phyloP scores from a whole-genome alignment of 176 grass and related monocot genomes.

The Aegilops sharonensis region DNA sequence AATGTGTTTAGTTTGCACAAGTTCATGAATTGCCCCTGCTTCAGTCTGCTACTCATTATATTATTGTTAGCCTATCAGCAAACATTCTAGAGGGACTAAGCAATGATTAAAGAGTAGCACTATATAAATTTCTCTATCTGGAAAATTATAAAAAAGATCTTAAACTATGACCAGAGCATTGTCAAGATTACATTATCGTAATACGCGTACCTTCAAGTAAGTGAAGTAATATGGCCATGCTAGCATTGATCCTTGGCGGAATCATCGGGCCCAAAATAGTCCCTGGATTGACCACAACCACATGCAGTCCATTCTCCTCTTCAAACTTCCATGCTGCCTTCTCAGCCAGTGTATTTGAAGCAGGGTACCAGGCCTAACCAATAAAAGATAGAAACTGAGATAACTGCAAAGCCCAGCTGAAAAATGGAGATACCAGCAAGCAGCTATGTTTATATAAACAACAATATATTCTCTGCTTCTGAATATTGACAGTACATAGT shows the following conservation, averaged over 20 bases:
- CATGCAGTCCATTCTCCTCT: slow-evolving; percentile 71
- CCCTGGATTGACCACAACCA: slow-evolving; percentile 79
- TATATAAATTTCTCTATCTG: not conserved
- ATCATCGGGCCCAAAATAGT: slow-evolving; percentile 74
- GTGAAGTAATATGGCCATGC: slow-evolving; percentile 65
- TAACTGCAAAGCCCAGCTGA: not conserved
- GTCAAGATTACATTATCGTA: not conserved
- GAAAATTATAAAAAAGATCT: not conserved
- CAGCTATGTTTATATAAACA: no score
- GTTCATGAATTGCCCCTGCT: not conserved
- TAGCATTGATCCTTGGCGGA: slow-evolving; percentile 64
- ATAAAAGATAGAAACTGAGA: not conserved
- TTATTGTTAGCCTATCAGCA: not conserved
- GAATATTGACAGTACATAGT: no score
- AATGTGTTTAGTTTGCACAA: not conserved
- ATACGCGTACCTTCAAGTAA: slow-evolving; percentile 49
- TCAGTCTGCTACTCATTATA: not conserved
- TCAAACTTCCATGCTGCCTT: slow-evolving; percentile 90
- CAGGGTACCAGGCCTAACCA: slow-evolving; percentile 85
- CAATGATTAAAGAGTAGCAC: not conserved
- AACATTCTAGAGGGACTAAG: not conserved
- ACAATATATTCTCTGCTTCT: no score
- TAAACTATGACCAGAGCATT: no score
- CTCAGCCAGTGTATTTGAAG: slow-evolving; percentile 83
- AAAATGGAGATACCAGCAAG: no score